phyloP scores from a whole-genome alignment of 169 alveolate genomes.

The Eimeria tenella region DNA sequence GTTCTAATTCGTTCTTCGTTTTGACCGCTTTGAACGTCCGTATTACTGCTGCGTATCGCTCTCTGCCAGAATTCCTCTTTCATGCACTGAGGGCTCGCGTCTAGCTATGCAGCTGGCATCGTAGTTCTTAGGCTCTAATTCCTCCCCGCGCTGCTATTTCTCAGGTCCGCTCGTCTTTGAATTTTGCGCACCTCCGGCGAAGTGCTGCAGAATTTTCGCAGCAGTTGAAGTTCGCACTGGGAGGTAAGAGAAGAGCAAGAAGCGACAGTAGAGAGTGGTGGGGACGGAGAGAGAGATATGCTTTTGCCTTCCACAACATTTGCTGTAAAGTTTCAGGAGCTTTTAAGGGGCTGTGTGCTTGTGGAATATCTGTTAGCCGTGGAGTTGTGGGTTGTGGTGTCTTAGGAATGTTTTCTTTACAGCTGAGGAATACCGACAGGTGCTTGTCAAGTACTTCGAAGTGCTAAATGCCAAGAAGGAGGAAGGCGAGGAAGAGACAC shows the following conservation, averaged over 20 bases:
- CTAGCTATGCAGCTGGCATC: no score
- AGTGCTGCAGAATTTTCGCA: slow-evolving; percentile 19
- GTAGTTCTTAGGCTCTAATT: not conserved
- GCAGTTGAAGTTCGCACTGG: slow-evolving; percentile 26
- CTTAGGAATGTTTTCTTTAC: slow-evolving; percentile 52
- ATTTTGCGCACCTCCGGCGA: slow-evolving; percentile 53
- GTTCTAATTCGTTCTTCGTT: no score
- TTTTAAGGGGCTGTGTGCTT: no score
- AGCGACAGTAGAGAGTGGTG: no score
- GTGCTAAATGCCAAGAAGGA: slow-evolving; percentile 38
- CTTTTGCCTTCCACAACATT: not conserved
- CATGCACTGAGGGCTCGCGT: no score
- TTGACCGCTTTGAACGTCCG: no score
- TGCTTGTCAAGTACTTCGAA: slow-evolving; percentile 23
- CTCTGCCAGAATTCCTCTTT: no score
- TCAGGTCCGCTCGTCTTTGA: slow-evolving; percentile 61
- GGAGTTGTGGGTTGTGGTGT: not conserved
- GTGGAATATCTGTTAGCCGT: no score
- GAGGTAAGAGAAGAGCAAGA: slow-evolving; percentile 1
- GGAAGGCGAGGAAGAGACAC: slow-evolving; percentile 6
- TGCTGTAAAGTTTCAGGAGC: no score
- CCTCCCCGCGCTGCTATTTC: not conserved
- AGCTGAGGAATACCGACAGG: slow-evolving; percentile 40
- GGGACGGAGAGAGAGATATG: no score
- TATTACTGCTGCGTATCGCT: no score